Evolutionary conservation across 2,329 filamentous ascomycete genomes (phyloP).

Genomic region (Cladophialophora bantiana): DNA sequence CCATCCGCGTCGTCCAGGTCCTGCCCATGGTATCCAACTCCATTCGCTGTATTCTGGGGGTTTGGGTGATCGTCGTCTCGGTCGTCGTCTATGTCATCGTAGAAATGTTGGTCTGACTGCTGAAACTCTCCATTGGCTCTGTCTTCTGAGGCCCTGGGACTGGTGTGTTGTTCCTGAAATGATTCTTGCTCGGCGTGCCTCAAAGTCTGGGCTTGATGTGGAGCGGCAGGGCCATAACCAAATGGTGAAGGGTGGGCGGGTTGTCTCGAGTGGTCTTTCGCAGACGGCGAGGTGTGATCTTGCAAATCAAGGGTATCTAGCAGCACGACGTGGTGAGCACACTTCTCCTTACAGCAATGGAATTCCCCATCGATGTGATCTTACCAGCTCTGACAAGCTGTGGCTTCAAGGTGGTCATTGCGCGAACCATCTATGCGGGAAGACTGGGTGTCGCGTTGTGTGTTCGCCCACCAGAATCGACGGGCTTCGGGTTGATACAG

Average conservation of each 20-base stretch:
- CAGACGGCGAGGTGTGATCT: constrained; percentile 79
- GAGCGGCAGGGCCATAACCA: constrained; percentile 66
- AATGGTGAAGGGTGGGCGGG: constrained; percentile 59
- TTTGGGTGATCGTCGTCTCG: constrained; percentile 58
- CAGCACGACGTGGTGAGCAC: constrained; percentile 21
- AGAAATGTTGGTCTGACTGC: constrained; percentile 34
- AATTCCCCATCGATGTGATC: constrained; percentile 30
- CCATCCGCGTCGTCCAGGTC: constrained; percentile 57
- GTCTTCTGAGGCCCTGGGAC: constrained; percentile 59
- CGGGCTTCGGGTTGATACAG: constrained; percentile 28
- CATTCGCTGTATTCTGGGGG: constrained; percentile 34
- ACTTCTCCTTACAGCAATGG: background rate
- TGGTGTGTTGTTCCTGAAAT: constrained; percentile 73
- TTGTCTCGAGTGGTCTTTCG: constrained; percentile 76
- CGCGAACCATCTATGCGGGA: constrained; percentile 35
- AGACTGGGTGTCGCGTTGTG: constrained; percentile 28
- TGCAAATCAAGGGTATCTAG: constrained; percentile 95
- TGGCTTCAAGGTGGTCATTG: constrained; percentile 45
- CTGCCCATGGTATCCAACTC: constrained; percentile 38
- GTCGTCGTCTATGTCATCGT: constrained; percentile 65
- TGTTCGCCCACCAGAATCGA: constrained; percentile 31
- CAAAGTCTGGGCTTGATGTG: constrained; percentile 85
- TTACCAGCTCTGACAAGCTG: constrained; percentile 56
- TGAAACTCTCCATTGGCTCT: constrained; percentile 24
- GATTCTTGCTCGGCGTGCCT: constrained; percentile 80